Conservation (phyloP, 1,139 yeast genomes). For the Kodamaea derodonti region DNA sequence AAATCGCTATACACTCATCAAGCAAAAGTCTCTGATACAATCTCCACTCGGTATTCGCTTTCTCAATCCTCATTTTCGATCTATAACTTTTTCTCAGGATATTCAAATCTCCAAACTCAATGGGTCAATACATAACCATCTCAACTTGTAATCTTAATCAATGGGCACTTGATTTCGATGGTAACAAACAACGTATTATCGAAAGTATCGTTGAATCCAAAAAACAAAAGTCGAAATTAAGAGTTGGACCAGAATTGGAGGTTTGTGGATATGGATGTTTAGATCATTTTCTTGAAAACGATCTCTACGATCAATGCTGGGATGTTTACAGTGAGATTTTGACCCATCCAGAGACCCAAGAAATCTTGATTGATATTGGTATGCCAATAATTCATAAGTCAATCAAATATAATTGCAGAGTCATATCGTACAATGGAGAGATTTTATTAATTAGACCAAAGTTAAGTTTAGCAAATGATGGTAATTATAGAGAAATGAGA, state of each 20-base stretch:
- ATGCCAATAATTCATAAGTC: slow-evolving; percentile 89
- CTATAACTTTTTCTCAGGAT: too few species aligned
- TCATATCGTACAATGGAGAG: slow-evolving; percentile 73
- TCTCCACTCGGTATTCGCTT: too few species aligned
- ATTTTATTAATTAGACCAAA: slow-evolving; percentile 89
- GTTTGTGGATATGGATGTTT: slow-evolving; percentile 93
- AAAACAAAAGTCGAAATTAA: slow-evolving; percentile 64
- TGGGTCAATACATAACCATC: slow-evolving; percentile 57
- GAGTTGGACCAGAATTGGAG: slow-evolving; percentile 98
- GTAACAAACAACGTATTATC: slow-evolving; percentile 86
- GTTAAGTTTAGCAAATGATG: slow-evolving; percentile 90
- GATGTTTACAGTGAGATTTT: slow-evolving; percentile 83
- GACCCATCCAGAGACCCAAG: slow-evolving; percentile 60
- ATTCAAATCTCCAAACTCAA: too few species aligned
- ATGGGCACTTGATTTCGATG: slow-evolving; percentile 99
- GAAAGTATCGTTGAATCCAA: slow-evolving; percentile 79
- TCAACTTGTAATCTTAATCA: slow-evolving; percentile 80
- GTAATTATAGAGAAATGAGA: slow-evolving; percentile 96
- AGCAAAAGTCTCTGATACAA: too few species aligned
- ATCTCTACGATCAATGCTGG: slow-evolving; percentile 88
- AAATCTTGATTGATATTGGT: slow-evolving; percentile 83
- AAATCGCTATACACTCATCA: too few species aligned
- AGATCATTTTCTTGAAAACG: slow-evolving; percentile 92
- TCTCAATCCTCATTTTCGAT: too few species aligned
- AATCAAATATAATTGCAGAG: slow-evolving; percentile 86